Conservation (phyloP, 2,329 filamentous ascomycete species). For the Cryphonectria japonica region DNA sequence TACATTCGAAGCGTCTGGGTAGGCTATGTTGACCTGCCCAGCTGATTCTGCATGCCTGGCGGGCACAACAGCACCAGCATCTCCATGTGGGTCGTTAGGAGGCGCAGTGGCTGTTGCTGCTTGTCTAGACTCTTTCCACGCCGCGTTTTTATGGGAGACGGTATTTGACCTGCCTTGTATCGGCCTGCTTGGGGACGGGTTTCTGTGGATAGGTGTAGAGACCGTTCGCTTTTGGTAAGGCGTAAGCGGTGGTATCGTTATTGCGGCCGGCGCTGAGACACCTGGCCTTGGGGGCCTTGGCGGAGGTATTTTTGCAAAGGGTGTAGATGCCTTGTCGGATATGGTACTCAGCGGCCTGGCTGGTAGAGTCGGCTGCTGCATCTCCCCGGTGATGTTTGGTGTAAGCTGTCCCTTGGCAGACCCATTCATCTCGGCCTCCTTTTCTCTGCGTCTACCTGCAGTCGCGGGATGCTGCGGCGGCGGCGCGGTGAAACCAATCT, state of each 20-base stretch:
- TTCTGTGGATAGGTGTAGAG: constrained; percentile 49
- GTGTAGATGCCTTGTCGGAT: constrained; percentile 38
- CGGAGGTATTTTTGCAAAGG: constrained; percentile 43
- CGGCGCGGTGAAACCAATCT: constrained; percentile 51
- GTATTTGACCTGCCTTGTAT: constrained; percentile 54
- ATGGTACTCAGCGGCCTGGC: constrained; percentile 48
- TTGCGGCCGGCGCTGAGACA: constrained; percentile 25
- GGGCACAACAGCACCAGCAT: constrained; percentile 18
- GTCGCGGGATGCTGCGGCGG: constrained; percentile 55
- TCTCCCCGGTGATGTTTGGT: constrained; percentile 48
- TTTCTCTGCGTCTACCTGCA: constrained; percentile 49
- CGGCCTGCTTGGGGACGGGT: constrained; percentile 46
- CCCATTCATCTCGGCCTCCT: constrained; percentile 49
- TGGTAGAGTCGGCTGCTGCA: constrained; percentile 53
- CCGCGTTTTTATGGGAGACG: constrained; percentile 48
- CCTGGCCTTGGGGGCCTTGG: constrained; percentile 48
- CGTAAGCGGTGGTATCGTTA: background rate
- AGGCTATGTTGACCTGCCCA: constrained; percentile 62
- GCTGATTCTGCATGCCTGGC: constrained; percentile 43
- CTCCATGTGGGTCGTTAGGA: constrained; percentile 15
- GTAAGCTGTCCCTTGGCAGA: constrained; percentile 42
- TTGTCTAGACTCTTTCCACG: constrained; percentile 45
- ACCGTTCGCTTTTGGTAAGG: constrained; percentile 47
- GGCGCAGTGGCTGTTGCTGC: constrained; percentile 24
- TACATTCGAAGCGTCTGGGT: constrained; percentile 81